phyloP scores from a whole-genome alignment of 1,284 basidiomycete genomes.

The Puccinia triticina region DNA sequence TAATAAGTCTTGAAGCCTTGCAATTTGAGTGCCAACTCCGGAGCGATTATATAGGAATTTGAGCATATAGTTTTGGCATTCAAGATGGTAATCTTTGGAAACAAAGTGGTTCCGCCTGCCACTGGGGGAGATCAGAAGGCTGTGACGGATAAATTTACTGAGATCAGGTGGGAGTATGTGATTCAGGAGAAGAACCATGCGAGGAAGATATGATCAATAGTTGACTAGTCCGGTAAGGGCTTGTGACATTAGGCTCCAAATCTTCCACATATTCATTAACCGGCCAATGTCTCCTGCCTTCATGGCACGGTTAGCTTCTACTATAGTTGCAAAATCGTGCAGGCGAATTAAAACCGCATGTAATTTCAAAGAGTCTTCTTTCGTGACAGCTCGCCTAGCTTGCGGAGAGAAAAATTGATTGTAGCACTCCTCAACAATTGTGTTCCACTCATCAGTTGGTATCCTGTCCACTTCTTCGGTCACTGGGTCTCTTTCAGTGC shows the following conservation, averaged over 20 bases:
- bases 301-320: too few species aligned
- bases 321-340: neutral
- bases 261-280: conserved; percentile 18
- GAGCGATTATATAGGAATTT: neutral
- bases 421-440: neutral
- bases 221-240: neutral
- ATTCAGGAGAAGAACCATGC: neutral
- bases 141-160: neutral
- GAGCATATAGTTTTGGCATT: neutral
- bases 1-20: neutral
- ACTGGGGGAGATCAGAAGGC: neutral
- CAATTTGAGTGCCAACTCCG: neutral
- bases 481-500: neutral
- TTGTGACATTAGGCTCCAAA: neutral
- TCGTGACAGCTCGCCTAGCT: neutral
- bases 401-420: neutral
- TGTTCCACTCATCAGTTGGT: neutral
- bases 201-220: neutral
- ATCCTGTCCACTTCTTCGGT: neutral
- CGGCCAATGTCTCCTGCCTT: too few species aligned
- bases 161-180: neutral
- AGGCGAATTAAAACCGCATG: neutral
- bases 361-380: neutral
- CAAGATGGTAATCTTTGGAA: conserved; percentile 1
- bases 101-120: neutral